Evolutionary conservation across 345 rosid genomes (phyloP).

Genomic region (Luvunga scandens): DNA sequence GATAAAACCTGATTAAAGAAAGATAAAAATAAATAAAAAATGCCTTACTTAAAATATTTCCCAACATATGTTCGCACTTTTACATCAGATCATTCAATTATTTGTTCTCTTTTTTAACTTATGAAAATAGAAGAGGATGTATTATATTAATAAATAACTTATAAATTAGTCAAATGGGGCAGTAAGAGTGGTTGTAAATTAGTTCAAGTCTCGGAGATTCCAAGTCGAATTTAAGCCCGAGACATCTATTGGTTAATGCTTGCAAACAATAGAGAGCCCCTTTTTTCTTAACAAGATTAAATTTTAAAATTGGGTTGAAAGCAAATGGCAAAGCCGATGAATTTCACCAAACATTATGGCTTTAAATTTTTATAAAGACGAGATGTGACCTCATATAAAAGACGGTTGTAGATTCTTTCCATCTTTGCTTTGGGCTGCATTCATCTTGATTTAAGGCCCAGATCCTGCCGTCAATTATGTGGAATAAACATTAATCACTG

Average conservation of each 20-base stretch:
- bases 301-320: not conserved
- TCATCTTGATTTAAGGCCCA: slow-evolving; percentile 1
- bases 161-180: not conserved
- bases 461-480: not conserved
- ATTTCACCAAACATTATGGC: not conserved
- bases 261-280: not conserved
- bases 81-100: not conserved
- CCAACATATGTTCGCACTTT: too few species aligned
- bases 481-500: not conserved
- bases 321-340: not conserved
- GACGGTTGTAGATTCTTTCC: not conserved
- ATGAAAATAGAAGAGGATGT: not conserved
- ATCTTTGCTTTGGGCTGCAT: not conserved
- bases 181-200: not conserved
- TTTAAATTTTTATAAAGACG: not conserved
- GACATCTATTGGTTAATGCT: too few species aligned
- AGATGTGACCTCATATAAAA: not conserved
- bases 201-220: not conserved
- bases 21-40: too few species aligned
- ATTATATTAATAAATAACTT: not conserved
- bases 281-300: not conserved
- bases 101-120: too few species aligned
- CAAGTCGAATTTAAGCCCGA: not conserved
- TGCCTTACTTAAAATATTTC: too few species aligned
- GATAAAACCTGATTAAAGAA: too few species aligned